Conservation (phyloP, 208 protist genomes). For the Ichthyophonus hoferi region DNA sequence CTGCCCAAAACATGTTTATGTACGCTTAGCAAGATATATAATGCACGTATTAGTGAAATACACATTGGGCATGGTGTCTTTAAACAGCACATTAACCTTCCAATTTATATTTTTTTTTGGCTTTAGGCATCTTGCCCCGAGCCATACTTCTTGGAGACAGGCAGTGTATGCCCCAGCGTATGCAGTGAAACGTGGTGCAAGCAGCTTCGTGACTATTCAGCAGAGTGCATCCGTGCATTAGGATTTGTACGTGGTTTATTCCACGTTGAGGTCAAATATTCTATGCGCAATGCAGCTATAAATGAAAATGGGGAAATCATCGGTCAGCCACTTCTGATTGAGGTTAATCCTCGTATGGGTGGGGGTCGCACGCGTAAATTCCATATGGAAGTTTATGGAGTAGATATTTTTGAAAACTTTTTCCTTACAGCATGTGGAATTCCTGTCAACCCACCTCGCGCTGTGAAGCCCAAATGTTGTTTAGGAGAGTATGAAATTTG, state of each 20-base stretch:
- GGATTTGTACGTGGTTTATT: conserved; percentile 3
- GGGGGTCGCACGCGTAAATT: background rate
- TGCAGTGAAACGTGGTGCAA: background rate
- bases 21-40: background rate
- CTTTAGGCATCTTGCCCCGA: background rate
- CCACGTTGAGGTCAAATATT: conserved; percentile 23
- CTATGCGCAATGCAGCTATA: background rate
- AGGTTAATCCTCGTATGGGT: conserved; percentile 33
- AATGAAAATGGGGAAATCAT: background rate
- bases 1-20: too few relatives aligned
- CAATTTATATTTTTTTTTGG: background rate
- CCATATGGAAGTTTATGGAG: conserved; percentile 7
- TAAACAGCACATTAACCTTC: background rate
- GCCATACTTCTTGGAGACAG: background rate
- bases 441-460: conserved; percentile 25
- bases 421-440: background rate
- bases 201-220: background rate
- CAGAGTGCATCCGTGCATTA: background rate
- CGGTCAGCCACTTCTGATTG: conserved; percentile 4
- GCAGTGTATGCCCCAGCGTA: background rate
- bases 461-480: background rate
- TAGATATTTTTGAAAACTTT: conserved; percentile 28
- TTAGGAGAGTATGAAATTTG: conserved; percentile 22
- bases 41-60: background rate
- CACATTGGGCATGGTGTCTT: background rate